These are phyloP conservation scores for Botrytis medusae DNA, from an alignment of 2,329 filamentous ascomycete species.

Conservation along the genomic window DNA sequence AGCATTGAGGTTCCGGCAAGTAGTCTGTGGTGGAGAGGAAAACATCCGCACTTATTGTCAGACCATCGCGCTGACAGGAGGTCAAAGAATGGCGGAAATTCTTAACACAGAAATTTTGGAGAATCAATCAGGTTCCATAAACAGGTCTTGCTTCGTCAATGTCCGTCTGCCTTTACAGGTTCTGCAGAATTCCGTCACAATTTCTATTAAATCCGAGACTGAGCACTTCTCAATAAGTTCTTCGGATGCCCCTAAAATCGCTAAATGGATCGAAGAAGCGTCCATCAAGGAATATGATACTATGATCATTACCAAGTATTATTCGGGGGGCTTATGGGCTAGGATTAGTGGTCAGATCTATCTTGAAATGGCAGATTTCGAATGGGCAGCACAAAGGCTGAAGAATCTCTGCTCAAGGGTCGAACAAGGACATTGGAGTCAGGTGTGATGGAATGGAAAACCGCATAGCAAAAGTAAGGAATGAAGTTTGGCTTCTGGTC, in stretches of 20 bases:
- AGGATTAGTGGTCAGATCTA: background rate
- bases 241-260: background rate
- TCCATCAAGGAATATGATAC: background rate
- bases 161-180: conserved; percentile 59
- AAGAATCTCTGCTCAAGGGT: background rate
- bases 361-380: background rate
- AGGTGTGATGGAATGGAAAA: background rate
- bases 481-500: too few relatives aligned
- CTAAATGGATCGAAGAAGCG: background rate
- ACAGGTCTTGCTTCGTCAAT: conserved; percentile 51
- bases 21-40: conserved; percentile 72
- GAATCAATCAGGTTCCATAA: background rate
- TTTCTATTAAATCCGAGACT: background rate
- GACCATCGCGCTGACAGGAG: conserved; percentile 63
- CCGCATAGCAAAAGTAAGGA: too few relatives aligned
- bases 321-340: background rate
- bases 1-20: conserved; percentile 67
- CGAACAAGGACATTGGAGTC: background rate
- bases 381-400: background rate
- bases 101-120: conserved; percentile 63
- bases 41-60: conserved; percentile 63
- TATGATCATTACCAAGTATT: background rate
- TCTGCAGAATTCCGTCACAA: background rate
- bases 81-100: conserved; percentile 55
- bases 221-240: background rate